Percentiles rank a stretch among this genome's conserved stretches.
Evolutionary conservation across 805 yeast genomes (phyloP).

Genomic region (Tetrapisispora iriomotensis): DNA sequence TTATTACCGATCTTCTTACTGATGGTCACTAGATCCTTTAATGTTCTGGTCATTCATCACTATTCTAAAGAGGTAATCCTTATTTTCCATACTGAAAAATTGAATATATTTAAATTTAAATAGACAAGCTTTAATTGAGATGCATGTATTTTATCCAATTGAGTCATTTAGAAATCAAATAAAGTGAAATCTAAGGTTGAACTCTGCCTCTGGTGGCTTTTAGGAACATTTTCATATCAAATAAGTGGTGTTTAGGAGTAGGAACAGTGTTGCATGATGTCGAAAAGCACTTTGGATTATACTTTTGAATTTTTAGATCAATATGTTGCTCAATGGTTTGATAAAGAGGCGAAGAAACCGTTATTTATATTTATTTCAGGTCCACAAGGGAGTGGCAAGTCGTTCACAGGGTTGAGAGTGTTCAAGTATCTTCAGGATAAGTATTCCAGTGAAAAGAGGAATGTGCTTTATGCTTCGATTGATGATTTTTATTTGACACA

Average conservation of each 20-base stretch:
- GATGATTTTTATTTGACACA: constrained; percentile 80
- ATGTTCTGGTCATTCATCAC: neutral
- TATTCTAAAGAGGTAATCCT: neutral
- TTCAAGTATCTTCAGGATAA: constrained; percentile 24
- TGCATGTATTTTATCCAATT: no score
- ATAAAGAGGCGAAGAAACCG: constrained; percentile 25
- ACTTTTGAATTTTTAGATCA: constrained; percentile 13
- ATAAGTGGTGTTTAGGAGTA: neutral
- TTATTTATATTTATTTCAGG: constrained; percentile 52
- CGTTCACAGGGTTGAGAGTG: constrained; percentile 42
- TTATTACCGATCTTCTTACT: no score
- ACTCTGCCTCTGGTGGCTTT: no score
- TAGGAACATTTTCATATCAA: no score
- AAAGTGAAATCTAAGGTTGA: no score
- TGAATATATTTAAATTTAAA: no score
- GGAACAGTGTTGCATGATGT: neutral
- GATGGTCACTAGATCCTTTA: neutral
- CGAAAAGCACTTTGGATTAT: constrained; percentile 5
- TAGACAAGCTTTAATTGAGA: no score
- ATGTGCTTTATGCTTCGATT: constrained; percentile 49
- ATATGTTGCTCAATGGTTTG: constrained; percentile 17
- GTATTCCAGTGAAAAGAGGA: constrained; percentile 29
- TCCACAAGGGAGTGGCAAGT: constrained; percentile 76
- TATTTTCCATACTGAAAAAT: no score
- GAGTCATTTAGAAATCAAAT: no score